Evolutionary conservation across 768 basidiomycete genomes (phyloP).

Genomic region (Lactifluus piperatus): DNA sequence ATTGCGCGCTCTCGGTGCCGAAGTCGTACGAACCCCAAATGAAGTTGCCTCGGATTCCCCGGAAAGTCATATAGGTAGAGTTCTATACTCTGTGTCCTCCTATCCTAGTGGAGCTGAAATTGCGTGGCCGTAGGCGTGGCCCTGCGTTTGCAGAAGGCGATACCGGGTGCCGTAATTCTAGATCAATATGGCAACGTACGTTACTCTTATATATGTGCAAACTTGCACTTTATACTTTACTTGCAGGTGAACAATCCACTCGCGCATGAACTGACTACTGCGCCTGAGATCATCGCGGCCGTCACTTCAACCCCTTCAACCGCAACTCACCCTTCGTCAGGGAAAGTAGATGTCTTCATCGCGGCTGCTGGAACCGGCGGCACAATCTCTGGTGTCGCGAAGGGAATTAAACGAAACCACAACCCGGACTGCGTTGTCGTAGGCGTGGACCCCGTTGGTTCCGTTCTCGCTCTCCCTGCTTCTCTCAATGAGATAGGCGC

Average conservation of each 20-base stretch:
- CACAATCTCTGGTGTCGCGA: conserved; percentile 81
- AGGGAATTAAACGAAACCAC: conserved; percentile 70
- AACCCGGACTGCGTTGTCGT: conserved; percentile 68
- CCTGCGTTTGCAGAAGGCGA: conserved; percentile 60
- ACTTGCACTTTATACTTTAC: conserved; percentile 8
- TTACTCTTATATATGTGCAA: conserved; percentile 5
- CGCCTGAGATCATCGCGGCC: conserved; percentile 83
- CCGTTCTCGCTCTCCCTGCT: conserved; percentile 72
- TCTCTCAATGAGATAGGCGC: conserved; percentile 45
- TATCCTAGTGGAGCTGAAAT: conserved; percentile 71
- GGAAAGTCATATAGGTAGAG: conserved; percentile 85
- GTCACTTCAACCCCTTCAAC: conserved; percentile 59
- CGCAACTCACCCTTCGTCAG: conserved; percentile 46
- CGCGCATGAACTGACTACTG: conserved; percentile 87
- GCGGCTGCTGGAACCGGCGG: conserved; percentile 94
- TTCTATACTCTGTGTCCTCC: conserved; percentile 24
- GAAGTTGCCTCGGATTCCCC: conserved; percentile 85
- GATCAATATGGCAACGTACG: conserved; percentile 83
- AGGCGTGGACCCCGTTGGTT: conserved; percentile 93
- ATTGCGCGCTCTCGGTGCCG: conserved; percentile 85
- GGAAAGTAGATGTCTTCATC: conserved; percentile 72
- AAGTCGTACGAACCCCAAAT: conserved; percentile 90
- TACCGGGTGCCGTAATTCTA: conserved; percentile 80
- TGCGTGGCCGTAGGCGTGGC: conserved; percentile 67
- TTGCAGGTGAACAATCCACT: conserved; percentile 70